These are phyloP conservation scores for Amanita exitialis DNA, from an alignment of 768 basidiomycete genomes.

Conservation along the genomic window DNA sequence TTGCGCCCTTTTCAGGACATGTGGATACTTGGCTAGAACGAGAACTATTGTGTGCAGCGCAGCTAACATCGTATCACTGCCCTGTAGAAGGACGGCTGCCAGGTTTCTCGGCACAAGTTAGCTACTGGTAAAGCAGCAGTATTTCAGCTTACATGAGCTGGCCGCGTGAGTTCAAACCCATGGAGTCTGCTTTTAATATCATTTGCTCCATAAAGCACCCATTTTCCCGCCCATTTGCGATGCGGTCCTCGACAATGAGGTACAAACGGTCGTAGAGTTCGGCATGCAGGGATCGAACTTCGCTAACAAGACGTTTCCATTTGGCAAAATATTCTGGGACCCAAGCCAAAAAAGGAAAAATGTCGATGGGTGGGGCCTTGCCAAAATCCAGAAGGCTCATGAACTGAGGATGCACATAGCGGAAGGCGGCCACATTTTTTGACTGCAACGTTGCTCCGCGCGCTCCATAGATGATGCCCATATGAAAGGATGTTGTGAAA, in stretches of 20 bases:
- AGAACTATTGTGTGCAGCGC: slow-evolving; percentile 13
- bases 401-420: slow-evolving; percentile 17
- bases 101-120: slow-evolving; percentile 14
- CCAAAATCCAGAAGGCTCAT: slow-evolving; percentile 18
- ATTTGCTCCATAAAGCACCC: slow-evolving; percentile 23
- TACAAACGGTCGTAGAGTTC: slow-evolving; percentile 19
- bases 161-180: slow-evolving; percentile 14
- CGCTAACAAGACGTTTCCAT: slow-evolving; percentile 20
- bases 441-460: slow-evolving; percentile 18
- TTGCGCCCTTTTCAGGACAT: slow-evolving; percentile 9
- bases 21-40: background rate
- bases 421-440: slow-evolving; percentile 16
- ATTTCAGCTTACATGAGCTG: slow-evolving; percentile 13
- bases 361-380: slow-evolving; percentile 23
- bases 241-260: slow-evolving; percentile 14
- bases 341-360: slow-evolving; percentile 20
- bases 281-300: slow-evolving; percentile 16
- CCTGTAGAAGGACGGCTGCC: slow-evolving; percentile 20
- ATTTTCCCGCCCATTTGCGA: slow-evolving; percentile 14
- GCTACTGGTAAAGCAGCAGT: background rate
- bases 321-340: slow-evolving; percentile 23
- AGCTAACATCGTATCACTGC: slow-evolving; percentile 20
- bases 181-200: slow-evolving; percentile 13
- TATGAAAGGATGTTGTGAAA: slow-evolving; percentile 20
- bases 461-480: slow-evolving; percentile 17